Evolutionary conservation across 2,329 filamentous ascomycete genomes (phyloP), one percentile per base, ranked within the genome.

Genomic region (Ceratocystis papillata): DNA sequence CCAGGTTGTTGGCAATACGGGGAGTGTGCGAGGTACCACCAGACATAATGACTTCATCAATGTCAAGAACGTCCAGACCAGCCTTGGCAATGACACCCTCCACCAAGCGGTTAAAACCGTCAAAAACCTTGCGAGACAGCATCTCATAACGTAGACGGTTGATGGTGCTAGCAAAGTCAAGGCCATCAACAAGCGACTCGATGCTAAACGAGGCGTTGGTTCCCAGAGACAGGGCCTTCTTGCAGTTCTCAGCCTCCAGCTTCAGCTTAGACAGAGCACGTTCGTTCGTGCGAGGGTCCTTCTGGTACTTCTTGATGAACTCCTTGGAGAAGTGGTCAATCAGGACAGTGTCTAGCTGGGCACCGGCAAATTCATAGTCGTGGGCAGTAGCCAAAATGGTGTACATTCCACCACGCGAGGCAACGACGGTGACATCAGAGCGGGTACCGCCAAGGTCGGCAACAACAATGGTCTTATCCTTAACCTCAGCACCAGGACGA

Each of bases 241-340:
- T 96, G 72, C 92, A 87, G 62, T 87, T 83, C 79, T 99, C 94
- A 70, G 90, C 84, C 80, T 97, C 94, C 61, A 91, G 82, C 77
- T 90, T 93, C 70, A 99, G 81, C 83, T 97, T 99, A 69, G 94
- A 92, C 72, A 96, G 79, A 72, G 88, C 88, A 72, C 87, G 87
- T 65, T 87, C 81, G 74, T 94, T 90, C 73, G 87, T 83, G 71
- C 92, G 84, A 25, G 94, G 94, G 76, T 97, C 94, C 67, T 84
- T 84, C 79, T 87, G 87, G 83, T 97, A 85, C 83, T 96, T 96
- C 84, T 99, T 97, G 74, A 94, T 83, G 79, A 99, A 99, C 78
- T 99, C 94, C 82, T 99, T 99, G 72, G 93, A 89, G 72, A 97
- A 96, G 81, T 96, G 87, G 75, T 99, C 93, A 75, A 96, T 89